These are phyloP conservation scores for Leucocoprinus sp. DNA, from an alignment of 768 basidiomycete species.

Conservation along the genomic window DNA sequence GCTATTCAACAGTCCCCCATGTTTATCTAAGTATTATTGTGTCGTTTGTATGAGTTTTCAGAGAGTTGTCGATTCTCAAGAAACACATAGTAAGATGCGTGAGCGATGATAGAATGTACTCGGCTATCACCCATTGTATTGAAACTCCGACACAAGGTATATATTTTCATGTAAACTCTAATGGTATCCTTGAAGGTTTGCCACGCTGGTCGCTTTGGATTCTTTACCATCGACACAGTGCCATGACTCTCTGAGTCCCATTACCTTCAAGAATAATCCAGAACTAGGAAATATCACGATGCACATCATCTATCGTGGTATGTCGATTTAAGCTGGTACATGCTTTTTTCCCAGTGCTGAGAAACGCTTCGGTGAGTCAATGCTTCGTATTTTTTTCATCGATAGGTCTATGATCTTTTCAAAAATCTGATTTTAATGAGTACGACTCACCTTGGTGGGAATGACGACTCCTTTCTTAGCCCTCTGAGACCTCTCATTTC, in stretches of 20 bases:
- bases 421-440: slow-evolving; percentile 47
- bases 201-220: slow-evolving; percentile 38
- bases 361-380: slow-evolving; percentile 18
- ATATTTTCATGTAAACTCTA: slow-evolving; percentile 12
- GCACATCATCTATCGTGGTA: slow-evolving; percentile 30
- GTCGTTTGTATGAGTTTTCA: too few relatives aligned
- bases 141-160: slow-evolving; percentile 14
- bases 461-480: slow-evolving; percentile 27
- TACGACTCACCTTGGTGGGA: slow-evolving; percentile 28
- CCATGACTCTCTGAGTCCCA: slow-evolving; percentile 31
- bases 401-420: slow-evolving; percentile 32
- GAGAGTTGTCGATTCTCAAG: too few relatives aligned
- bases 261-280: slow-evolving; percentile 36
- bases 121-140: slow-evolving; percentile 1
- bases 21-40: too few relatives aligned
- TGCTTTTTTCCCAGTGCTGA: slow-evolving; percentile 11
- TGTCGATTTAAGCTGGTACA: slow-evolving; percentile 41
- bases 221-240: slow-evolving; percentile 39
- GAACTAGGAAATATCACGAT: slow-evolving; percentile 42
- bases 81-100: too few relatives aligned
- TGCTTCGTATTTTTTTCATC: slow-evolving; percentile 10
- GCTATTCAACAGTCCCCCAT: too few relatives aligned
- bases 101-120: too few relatives aligned
- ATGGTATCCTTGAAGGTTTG: slow-evolving; percentile 28
- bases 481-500: slow-evolving; percentile 27